Evolutionary conservation across 768 basidiomycete species (phyloP), one percentile per base, ranked within the genome.

Genomic region (Boletus rubroflammeus): DNA sequence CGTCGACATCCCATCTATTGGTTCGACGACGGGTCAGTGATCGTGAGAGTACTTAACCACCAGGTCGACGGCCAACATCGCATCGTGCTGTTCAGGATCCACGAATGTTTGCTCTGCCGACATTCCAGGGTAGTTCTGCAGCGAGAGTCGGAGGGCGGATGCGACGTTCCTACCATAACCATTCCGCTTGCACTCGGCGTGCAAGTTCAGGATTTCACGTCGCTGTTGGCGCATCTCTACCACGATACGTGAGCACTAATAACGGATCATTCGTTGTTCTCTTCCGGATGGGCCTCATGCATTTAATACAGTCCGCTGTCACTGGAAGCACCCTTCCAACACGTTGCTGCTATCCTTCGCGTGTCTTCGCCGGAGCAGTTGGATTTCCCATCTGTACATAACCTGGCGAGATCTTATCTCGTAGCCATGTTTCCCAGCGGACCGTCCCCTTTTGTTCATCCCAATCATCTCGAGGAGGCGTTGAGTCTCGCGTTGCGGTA

Each of bases 21-120:
- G 85, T 81, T 87, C 58, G 75, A 82, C 32, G 86, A 88, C 62
- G 87, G 82, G 54, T 81, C 81, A 19, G 64, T 86, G 13, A 67
- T 84, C 29, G 62, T 88, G 34, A 72, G 71, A 54, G 57, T 59
- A 70, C 79, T 34, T 66, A 75, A 55, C 64, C 73, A 44, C 17
- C 51, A 45, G 11, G 9, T 17, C 34, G 53, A 54, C 21, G 32
- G 11, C 34, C 52, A 49, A 44, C 38, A 51, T 11, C 17, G 25
- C 28, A 25, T 42, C 21, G 64, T 75, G 25, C 60, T 74, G 23
- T 90, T 83, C 75, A 84, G 76, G 61, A 70, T 89, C 32, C 85
- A 87, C 62, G 68, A 68, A 34, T 72, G 75, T 4, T 64, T 88
- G 7, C 65, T 88, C 5, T 66, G 72, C 35, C 75, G 81, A 13